Percentiles rank a stretch among this genome's conserved stretches.
Conservation (phyloP, 495 filamentous ascomycete species). For the Daldinia caldariorum region DNA sequence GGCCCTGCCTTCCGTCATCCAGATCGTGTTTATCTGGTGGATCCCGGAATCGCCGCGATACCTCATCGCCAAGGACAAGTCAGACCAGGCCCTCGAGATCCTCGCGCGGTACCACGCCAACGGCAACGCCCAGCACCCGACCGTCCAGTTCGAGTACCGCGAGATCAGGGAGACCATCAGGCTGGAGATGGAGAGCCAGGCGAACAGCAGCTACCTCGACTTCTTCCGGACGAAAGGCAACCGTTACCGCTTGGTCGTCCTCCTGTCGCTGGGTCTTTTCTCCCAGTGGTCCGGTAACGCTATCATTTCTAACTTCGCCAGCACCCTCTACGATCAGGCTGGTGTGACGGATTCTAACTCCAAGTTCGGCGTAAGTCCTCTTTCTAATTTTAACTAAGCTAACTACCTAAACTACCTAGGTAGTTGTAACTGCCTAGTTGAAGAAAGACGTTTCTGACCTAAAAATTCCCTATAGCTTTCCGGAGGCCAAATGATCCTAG, state of each 20-base stretch:
- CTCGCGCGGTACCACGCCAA: slow-evolving; percentile 68
- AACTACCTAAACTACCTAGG: too few relatives aligned
- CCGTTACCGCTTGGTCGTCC: slow-evolving; percentile 67
- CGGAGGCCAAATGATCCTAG: slow-evolving; percentile 61
- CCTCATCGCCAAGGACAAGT: slow-evolving; percentile 71
- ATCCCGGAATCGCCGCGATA: slow-evolving; percentile 71
- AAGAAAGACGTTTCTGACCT: slow-evolving; percentile 10
- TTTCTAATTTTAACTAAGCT: slow-evolving; percentile 17
- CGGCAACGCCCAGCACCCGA: slow-evolving; percentile 63
- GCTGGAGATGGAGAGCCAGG: slow-evolving; percentile 58
- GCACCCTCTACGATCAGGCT: slow-evolving; percentile 64
- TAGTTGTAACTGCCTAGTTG: too few relatives aligned
- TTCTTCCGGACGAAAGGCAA: slow-evolving; percentile 76
- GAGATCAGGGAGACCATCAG: slow-evolving; percentile 68
- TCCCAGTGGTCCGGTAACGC: slow-evolving; percentile 77
- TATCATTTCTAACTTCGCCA: slow-evolving; percentile 72
- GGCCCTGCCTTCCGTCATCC: slow-evolving; percentile 59
- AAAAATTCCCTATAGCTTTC: slow-evolving; percentile 52
- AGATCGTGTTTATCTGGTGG: slow-evolving; percentile 65
- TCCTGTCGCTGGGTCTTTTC: slow-evolving; percentile 68
- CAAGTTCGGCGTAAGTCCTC: slow-evolving; percentile 56
- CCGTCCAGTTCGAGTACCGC: slow-evolving; percentile 68
- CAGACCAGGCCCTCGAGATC: slow-evolving; percentile 68
- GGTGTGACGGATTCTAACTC: slow-evolving; percentile 63
- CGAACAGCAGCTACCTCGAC: slow-evolving; percentile 62